A percentile compares a stretch with the other conserved stretches of the same genome.
Conservation (phyloP, 2,329 filamentous ascomycete species). For the Trichocomaceae sp. region DNA sequence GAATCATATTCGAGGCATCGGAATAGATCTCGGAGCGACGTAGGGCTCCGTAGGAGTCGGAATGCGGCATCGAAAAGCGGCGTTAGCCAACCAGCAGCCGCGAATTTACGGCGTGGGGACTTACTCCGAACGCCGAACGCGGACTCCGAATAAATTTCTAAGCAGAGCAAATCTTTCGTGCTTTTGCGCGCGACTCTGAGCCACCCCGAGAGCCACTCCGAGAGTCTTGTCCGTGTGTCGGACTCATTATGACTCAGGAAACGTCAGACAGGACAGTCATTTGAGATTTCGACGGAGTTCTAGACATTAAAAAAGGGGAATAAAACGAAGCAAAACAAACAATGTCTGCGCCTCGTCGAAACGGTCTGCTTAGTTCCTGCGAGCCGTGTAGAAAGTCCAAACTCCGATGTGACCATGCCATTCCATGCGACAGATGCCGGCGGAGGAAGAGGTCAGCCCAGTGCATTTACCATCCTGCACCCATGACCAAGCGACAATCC, state of each 20-base stretch:
- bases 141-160: not conserved
- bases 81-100: not conserved
- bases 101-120: slow-evolving; percentile 4
- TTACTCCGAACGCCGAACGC: slow-evolving; percentile 1
- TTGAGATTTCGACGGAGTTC: not conserved
- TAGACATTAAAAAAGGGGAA: not conserved
- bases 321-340: no score
- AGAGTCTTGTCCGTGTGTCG: not conserved
- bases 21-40: not conserved
- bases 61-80: not conserved
- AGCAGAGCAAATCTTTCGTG: not conserved
- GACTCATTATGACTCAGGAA: not conserved
- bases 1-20: not conserved
- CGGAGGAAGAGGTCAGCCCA: slow-evolving; percentile 6
- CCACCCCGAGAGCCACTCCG: slow-evolving; percentile 1
- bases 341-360: slow-evolving; percentile 21
- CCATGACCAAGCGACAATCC: slow-evolving; percentile 6
- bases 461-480: slow-evolving; percentile 12
- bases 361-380: slow-evolving; percentile 32
- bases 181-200: not conserved
- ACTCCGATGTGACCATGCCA: slow-evolving; percentile 30
- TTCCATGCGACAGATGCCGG: slow-evolving; percentile 21
- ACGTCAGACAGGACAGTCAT: not conserved
- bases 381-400: slow-evolving; percentile 35
- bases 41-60: not conserved